phyloP scores from a whole-genome alignment of 371 early-diverging fungal species.

The Mucor irregularis region DNA sequence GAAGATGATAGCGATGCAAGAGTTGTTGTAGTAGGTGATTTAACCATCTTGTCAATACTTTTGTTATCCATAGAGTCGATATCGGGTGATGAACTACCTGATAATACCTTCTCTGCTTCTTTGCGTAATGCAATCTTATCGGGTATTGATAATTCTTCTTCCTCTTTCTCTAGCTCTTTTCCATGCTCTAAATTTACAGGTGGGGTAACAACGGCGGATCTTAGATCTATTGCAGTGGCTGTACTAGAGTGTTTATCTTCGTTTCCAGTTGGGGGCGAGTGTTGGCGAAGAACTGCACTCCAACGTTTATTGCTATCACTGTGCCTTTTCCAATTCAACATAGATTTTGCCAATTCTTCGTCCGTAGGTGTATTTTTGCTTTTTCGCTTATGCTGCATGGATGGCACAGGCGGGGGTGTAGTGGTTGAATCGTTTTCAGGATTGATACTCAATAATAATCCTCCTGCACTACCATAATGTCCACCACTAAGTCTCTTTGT shows the following conservation, averaged over 20 bases:
- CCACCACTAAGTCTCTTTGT: constrained; percentile 51
- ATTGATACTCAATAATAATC: constrained; percentile 37
- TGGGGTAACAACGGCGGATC: not conserved
- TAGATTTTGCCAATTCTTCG: constrained; percentile 28
- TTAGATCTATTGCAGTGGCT: constrained; percentile 14
- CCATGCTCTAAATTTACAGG: not conserved
- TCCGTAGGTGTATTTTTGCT: constrained; percentile 5
- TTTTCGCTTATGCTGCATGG: not conserved
- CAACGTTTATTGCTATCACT: constrained; percentile 24
- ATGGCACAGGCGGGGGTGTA: constrained; percentile 2
- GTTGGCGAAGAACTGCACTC: not conserved
- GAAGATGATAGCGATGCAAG: not conserved
- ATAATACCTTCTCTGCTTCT: constrained; percentile 13
- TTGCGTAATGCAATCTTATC: constrained; percentile 15
- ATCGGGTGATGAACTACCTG: not conserved
- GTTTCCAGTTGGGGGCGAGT: not conserved
- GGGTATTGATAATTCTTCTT: constrained; percentile 9
- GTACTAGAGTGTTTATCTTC: constrained; percentile 9
- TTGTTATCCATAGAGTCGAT: too few species aligned
- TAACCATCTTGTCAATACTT: too few species aligned
- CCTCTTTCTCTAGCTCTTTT: not conserved
- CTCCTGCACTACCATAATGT: constrained; percentile 53
- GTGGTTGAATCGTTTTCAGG: not conserved
- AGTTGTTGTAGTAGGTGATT: not conserved
- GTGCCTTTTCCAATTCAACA: constrained; percentile 47